Conservation (phyloP, 192 early-diverging fungal species). For the Gigaspora rosea region DNA sequence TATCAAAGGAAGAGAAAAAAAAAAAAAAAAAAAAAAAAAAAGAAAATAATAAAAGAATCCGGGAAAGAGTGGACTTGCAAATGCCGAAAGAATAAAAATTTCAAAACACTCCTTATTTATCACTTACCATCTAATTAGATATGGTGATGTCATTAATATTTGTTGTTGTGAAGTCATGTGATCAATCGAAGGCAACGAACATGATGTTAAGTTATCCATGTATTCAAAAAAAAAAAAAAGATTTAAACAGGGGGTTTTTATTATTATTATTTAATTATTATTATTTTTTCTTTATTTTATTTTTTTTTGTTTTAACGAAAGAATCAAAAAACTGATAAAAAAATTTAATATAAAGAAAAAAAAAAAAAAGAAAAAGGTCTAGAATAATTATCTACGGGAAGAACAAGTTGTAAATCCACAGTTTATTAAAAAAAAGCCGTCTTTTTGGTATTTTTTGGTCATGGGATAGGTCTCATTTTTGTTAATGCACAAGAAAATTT, state of each 20-base stretch:
- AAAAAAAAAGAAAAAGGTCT: too few relatives aligned
- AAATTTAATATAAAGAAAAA: too few relatives aligned
- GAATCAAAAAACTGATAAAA: too few relatives aligned
- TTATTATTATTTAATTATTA: too few relatives aligned
- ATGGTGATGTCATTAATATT: not conserved
- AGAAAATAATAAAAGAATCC: not conserved
- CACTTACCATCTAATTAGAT: not conserved
- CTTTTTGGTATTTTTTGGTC: not conserved
- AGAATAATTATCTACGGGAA: too few relatives aligned
- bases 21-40: not conserved
- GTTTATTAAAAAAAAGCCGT: not conserved
- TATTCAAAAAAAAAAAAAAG: too few relatives aligned
- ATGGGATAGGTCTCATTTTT: not conserved
- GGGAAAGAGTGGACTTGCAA: not conserved
- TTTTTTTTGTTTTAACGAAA: too few relatives aligned
- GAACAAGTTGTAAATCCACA: too few relatives aligned
- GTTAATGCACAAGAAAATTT: not conserved
- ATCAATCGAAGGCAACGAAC: slow-evolving; percentile 1
- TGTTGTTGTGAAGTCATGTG: not conserved
- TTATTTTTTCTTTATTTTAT: too few relatives aligned
- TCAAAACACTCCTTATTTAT: too few relatives aligned
- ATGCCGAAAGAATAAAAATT: too few relatives aligned
- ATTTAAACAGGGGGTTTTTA: too few relatives aligned
- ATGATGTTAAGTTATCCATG: not conserved
- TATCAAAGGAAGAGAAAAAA: not conserved